Base-by-base conservation (phyloP, 2,329 filamentous ascomycete genomes). In the Microsporum canis region DNA sequence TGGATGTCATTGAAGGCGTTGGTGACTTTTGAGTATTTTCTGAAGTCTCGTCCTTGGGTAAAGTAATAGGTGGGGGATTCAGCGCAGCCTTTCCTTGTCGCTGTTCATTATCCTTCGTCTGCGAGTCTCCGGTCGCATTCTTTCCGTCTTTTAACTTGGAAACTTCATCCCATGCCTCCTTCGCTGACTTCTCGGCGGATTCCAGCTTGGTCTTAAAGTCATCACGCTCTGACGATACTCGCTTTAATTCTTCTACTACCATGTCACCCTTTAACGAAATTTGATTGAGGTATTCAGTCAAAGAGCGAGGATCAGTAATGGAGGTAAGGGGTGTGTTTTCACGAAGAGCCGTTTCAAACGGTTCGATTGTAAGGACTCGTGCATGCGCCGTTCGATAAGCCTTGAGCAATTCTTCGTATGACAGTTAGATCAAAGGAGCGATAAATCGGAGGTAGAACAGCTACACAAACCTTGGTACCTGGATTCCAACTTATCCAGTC, bases 321-420 rank as follows among this genome's bases (percentile, higher is more conserved):
- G 90, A 92, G 3, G 89, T 88, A 39, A 97, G 78, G 1, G 94
- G 92, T 0, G 94, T 99, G 68, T 95, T 89, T 71, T 99, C 94
- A 68, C 90, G 89, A 5, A 99, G 80, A 0, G 88, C 86, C 60
- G 89, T 87, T 75, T 99, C 94, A 72, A 99, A 99, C 0, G 90
- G 88, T 70, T 97, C 94, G 69, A 97, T 95, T 2, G 88, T 84
- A 10, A 88, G 84, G 47, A 91, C 89, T 58, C 91, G 86, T 61
- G 88, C 84, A 76, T 99, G 92, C 17, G 94, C 94, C 65, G 91
- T 86, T 64, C 91, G 85, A 75, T 99, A 99, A 6, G 92, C 96
- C 61, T 90, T 87, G 57, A 97, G 79, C 0, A 99, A 80, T 69
- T 97, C 92, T 90, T 66, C 36, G 47, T 7, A 34, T 6, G 36